A percentile compares a stretch with the other conserved stretches of the same genome.
phyloP scores from a whole-genome alignment of 371 early-diverging fungal species.

The Nosema granulosis region DNA sequence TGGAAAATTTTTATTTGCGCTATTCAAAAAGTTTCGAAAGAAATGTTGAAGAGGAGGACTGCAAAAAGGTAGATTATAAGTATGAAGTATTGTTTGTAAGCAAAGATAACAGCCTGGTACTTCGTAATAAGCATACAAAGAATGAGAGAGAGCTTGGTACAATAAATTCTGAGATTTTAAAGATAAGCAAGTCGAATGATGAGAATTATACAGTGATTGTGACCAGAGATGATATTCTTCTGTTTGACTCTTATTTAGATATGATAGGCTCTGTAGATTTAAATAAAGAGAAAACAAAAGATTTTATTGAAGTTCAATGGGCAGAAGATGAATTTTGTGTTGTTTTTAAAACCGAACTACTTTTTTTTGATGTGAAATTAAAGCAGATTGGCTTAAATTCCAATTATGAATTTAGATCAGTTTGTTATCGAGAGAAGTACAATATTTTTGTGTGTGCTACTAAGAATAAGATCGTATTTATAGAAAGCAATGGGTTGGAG shows the following conservation, averaged over 20 bases:
- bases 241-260: conserved; percentile 29
- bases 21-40: not conserved
- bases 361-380: conserved; percentile 19
- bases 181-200: conserved; percentile 8
- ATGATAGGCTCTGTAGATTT: conserved; percentile 8
- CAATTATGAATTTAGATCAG: conserved; percentile 5
- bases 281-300: not conserved
- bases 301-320: conserved; percentile 22
- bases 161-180: not conserved
- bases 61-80: not conserved
- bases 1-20: conserved; percentile 38
- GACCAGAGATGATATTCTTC: conserved; percentile 13
- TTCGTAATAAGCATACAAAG: conserved; percentile 5
- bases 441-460: conserved; percentile 28
- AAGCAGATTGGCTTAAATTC: conserved; percentile 12
- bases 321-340: conserved; percentile 18
- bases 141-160: conserved; percentile 16
- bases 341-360: not conserved
- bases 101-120: not conserved
- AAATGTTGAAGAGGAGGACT: not conserved
- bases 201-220: conserved; percentile 22
- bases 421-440: conserved; percentile 24
- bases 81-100: not conserved
- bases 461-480: not conserved
- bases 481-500: conserved; percentile 27